phyloP scores from a whole-genome alignment of 306 rosid genomes.

The Fragaria ananassa region DNA sequence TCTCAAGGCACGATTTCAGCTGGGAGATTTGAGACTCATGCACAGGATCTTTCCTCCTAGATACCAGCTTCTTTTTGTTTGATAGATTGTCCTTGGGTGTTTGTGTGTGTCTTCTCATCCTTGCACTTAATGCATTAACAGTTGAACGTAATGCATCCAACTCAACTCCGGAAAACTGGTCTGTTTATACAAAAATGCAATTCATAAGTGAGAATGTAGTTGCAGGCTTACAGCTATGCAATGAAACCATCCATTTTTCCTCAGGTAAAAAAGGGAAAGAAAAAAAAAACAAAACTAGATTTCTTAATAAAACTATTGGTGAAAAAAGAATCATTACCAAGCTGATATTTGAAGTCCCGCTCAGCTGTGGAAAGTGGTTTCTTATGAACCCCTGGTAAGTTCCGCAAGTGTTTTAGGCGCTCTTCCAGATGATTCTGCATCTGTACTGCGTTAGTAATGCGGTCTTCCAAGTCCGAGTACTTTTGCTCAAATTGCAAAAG shows the following conservation, averaged over 20 bases:
- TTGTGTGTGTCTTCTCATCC: conserved; percentile 58
- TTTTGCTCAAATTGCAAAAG: conserved; percentile 62
- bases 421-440: conserved; percentile 64
- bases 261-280: neutral
- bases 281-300: neutral
- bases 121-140: conserved; percentile 55
- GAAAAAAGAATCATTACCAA: conserved; percentile 54
- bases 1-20: conserved; percentile 73
- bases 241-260: neutral
- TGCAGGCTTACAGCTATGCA: conserved; percentile 5
- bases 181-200: conserved; percentile 36
- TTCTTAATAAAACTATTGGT: neutral
- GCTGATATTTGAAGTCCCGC: conserved; percentile 72
- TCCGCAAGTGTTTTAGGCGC: conserved; percentile 62
- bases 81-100: conserved; percentile 41
- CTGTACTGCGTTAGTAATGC: conserved; percentile 52
- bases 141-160: conserved; percentile 74
- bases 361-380: conserved; percentile 90
- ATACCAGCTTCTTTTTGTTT: conserved; percentile 39
- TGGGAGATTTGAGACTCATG: conserved; percentile 58
- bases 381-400: conserved; percentile 68
- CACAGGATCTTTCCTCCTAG: conserved; percentile 45
- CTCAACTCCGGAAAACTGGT: conserved; percentile 66
- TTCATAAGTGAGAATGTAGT: conserved; percentile 6
- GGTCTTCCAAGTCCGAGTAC: conserved; percentile 46